Conservation (phyloP, 495 filamentous ascomycete genomes). For the Penicillium turbatum region DNA sequence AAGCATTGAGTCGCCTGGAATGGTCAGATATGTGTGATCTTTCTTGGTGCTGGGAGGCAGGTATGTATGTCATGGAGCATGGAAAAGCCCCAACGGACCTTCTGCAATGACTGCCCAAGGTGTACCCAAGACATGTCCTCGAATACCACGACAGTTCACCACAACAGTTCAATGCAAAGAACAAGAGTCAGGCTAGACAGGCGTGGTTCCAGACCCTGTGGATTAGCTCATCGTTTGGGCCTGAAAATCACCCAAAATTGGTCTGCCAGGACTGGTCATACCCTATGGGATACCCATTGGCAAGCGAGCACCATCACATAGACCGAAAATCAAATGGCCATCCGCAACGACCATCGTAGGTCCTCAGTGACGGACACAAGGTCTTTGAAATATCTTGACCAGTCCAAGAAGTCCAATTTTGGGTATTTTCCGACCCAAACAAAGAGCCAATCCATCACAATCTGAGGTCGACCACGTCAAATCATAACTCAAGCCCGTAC, state of each 20-base stretch:
- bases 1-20: too few relatives aligned
- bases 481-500: not conserved
- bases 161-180: not conserved
- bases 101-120: too few relatives aligned
- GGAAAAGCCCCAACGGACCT: too few relatives aligned
- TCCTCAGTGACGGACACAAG: not conserved
- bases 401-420: not conserved
- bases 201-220: not conserved
- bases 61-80: too few relatives aligned
- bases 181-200: not conserved
- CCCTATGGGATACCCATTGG: not conserved
- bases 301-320: not conserved
- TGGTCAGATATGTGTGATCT: too few relatives aligned
- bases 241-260: conserved; percentile 13
- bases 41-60: too few relatives aligned
- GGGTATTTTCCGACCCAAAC: conserved; percentile 6
- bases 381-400: not conserved
- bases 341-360: not conserved
- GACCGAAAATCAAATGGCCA: not conserved
- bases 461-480: not conserved
- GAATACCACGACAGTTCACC: not conserved
- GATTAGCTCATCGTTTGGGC: conserved; percentile 4
- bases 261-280: not conserved
- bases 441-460: not conserved
- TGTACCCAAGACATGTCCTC: too few relatives aligned